Evolutionary conservation across 306 rosid species (phyloP).

Genomic region (Casuarina glauca): DNA sequence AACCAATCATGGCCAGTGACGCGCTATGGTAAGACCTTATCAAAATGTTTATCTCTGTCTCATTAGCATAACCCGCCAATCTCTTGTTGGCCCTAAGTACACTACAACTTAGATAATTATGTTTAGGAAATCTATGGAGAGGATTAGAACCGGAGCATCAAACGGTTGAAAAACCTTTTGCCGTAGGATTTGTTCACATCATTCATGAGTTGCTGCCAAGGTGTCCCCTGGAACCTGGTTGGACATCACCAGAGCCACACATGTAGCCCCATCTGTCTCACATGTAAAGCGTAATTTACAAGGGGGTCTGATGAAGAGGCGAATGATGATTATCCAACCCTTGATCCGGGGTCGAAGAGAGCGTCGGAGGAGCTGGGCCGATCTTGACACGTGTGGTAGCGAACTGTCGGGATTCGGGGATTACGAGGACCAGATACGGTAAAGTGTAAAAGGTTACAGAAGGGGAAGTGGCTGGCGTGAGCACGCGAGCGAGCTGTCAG

Average conservation of each 20-base stretch:
- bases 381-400: slow-evolving; percentile 33
- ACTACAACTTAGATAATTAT: too few relatives aligned
- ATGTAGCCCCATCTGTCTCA: slow-evolving; percentile 34
- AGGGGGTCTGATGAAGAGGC: slow-evolving; percentile 16
- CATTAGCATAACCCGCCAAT: too few relatives aligned
- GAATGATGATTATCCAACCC: slow-evolving; percentile 15
- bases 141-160: not conserved
- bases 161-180: slow-evolving; percentile 18
- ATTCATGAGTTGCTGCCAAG: slow-evolving; percentile 31
- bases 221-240: slow-evolving; percentile 39
- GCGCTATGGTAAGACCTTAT: too few relatives aligned
- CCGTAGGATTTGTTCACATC: slow-evolving; percentile 29
- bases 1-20: too few relatives aligned
- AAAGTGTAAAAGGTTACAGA: slow-evolving; percentile 25
- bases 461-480: slow-evolving; percentile 30
- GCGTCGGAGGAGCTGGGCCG: slow-evolving; percentile 21
- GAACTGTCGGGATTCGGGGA: slow-evolving; percentile 59
- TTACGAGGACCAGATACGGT: slow-evolving; percentile 52
- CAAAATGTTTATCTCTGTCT: too few relatives aligned
- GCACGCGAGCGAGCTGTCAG: slow-evolving; percentile 54
- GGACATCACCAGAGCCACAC: slow-evolving; percentile 37
- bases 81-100: too few relatives aligned
- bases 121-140: too few relatives aligned
- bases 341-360: slow-evolving; percentile 3
- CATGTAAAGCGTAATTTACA: slow-evolving; percentile 27